phyloP scores from a whole-genome alignment of 2,329 filamentous ascomycete genomes.

The Colletotrichum sp. region DNA sequence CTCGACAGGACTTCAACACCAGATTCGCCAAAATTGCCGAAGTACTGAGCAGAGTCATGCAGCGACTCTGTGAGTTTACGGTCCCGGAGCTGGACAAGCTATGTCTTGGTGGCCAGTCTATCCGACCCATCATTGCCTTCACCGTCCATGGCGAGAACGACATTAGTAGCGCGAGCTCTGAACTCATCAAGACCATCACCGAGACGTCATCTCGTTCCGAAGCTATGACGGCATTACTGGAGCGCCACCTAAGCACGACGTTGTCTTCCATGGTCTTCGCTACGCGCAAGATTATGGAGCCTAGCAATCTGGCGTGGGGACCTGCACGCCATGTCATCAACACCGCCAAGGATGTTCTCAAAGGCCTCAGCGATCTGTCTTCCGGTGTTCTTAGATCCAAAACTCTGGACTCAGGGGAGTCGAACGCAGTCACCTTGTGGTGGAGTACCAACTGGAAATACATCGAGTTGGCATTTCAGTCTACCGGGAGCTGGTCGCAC shows the following conservation, averaged over 20 bases:
- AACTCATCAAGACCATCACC: conserved; percentile 83
- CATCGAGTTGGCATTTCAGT: conserved; percentile 77
- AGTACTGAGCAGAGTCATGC: conserved; percentile 76
- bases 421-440: conserved; percentile 72
- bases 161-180: conserved; percentile 80
- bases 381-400: conserved; percentile 61
- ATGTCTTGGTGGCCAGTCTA: conserved; percentile 70
- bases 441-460: conserved; percentile 88
- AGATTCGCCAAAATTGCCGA: conserved; percentile 62
- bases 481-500: conserved; percentile 84
- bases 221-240: conserved; percentile 52
- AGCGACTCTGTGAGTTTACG: conserved; percentile 79
- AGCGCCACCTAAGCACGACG: conserved; percentile 47
- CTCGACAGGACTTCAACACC: conserved; percentile 77
- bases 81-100: conserved; percentile 71
- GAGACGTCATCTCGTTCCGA: conserved; percentile 54
- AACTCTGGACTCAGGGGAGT: conserved; percentile 64
- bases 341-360: conserved; percentile 62
- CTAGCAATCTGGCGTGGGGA: conserved; percentile 54
- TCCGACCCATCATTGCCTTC: conserved; percentile 77
- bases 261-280: conserved; percentile 47
- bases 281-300: conserved; percentile 34
- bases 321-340: conserved; percentile 63
- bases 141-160: conserved; percentile 82
- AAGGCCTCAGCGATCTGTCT: conserved; percentile 60